These are phyloP conservation scores for Suillus brevipes DNA, from an alignment of 768 basidiomycete species.

Conservation along the genomic window DNA sequence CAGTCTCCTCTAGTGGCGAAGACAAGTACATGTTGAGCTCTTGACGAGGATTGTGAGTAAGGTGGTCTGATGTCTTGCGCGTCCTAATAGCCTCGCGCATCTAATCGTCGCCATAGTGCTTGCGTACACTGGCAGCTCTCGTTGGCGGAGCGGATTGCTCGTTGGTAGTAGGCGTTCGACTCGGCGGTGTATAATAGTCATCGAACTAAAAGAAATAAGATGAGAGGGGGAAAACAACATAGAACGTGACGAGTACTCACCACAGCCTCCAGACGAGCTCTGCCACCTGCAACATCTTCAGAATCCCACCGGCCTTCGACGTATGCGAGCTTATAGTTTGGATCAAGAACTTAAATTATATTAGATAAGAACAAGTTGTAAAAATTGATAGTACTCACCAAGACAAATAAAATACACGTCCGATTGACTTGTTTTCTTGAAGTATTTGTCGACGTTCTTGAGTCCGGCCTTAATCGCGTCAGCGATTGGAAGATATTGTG, in stretches of 20 bases:
- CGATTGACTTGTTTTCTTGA: neutral
- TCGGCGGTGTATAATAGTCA: neutral
- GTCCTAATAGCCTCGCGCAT: neutral
- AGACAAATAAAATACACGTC: neutral
- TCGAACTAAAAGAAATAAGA: neutral
- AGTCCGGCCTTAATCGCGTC: neutral
- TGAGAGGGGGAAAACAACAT: neutral
- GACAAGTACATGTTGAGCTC: neutral
- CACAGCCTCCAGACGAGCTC: neutral
- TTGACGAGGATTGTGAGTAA: neutral
- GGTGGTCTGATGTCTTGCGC: neutral
- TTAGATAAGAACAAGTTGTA: neutral
- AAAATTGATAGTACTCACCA: neutral
- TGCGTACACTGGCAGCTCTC: neutral
- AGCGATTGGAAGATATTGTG: neutral
- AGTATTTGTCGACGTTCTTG: neutral
- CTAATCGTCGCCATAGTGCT: neutral
- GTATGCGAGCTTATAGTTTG: neutral
- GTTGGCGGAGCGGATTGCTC: neutral
- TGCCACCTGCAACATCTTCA: neutral
- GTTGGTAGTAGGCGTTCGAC: neutral
- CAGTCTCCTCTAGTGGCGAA: neutral
- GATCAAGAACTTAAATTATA: neutral
- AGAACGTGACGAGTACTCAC: neutral
- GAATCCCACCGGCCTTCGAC: neutral